Evolutionary conservation across 176 grass and related monocot species (phyloP).

Genomic region (Zea mays): Zm-B73-REFERENCE-NAM-5.0 NC_050097.1:223608501-223609000

Average conservation of each 20-base stretch:
- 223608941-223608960: conserved; percentile 90
- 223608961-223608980: conserved; percentile 78
- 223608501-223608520: conserved; percentile 19
- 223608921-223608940: conserved; percentile 71
- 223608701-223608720: conserved; percentile 69
- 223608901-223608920: conserved; percentile 69
- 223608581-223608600: conserved; percentile 66
- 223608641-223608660: conserved; percentile 50
- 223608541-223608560: conserved; percentile 62
- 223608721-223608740: conserved; percentile 75
- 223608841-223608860: conserved; percentile 47
- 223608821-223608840: conserved; percentile 17
- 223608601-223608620: conserved; percentile 59
- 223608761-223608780: conserved; percentile 82
- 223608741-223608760: conserved; percentile 96
- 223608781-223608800: conserved; percentile 60
- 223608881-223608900: conserved; percentile 74
- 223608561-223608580: conserved; percentile 70
- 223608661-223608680: conserved; percentile 63
- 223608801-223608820: conserved; percentile 70
- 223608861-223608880: conserved; percentile 85
- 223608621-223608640: conserved; percentile 77
- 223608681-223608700: conserved; percentile 59
- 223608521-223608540: conserved; percentile 66
- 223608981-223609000: conserved; percentile 97